Evolutionary conservation across 805 yeast genomes (phyloP).

Genomic region (Phaffomyces antillensis): DNA sequence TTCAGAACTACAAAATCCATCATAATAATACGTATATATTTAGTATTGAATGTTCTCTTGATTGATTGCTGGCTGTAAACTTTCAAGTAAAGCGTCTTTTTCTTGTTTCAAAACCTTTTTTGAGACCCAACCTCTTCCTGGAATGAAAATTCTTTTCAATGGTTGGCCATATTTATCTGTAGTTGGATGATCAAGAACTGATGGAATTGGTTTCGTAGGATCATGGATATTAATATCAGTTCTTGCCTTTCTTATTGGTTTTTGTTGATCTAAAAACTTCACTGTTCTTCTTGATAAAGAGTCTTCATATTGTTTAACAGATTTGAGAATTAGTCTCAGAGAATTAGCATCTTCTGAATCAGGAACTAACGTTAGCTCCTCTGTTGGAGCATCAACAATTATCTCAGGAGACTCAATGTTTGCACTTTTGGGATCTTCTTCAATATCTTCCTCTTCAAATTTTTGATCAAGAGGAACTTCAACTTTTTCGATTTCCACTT

Average conservation of each 20-base stretch:
- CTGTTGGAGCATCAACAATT: too few relatives aligned
- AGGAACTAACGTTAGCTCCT: too few relatives aligned
- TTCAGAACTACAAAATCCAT: too few relatives aligned
- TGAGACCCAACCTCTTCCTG: conserved; percentile 45
- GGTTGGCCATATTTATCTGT: conserved; percentile 33
- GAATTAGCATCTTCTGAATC: neutral
- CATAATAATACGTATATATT: neutral
- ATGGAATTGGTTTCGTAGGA: conserved; percentile 17
- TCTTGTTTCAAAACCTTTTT: conserved; percentile 13
- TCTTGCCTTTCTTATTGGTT: conserved; percentile 9
- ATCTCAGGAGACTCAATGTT: too few relatives aligned
- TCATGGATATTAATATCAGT: conserved; percentile 18
- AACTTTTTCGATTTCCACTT: too few relatives aligned
- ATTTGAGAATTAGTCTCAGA: neutral
- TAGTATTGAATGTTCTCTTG: neutral
- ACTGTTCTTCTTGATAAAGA: neutral
- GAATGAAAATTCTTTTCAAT: conserved; percentile 38
- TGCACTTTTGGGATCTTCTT: too few relatives aligned
- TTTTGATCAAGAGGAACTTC: too few relatives aligned
- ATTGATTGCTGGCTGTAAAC: neutral
- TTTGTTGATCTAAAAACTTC: too few relatives aligned
- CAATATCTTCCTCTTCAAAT: too few relatives aligned
- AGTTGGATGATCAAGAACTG: conserved; percentile 17
- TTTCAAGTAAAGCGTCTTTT: conserved; percentile 6
- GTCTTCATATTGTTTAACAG: neutral